Base-by-base conservation (phyloP, 495 filamentous ascomycete species). In the Neurospora terricola region DNA sequence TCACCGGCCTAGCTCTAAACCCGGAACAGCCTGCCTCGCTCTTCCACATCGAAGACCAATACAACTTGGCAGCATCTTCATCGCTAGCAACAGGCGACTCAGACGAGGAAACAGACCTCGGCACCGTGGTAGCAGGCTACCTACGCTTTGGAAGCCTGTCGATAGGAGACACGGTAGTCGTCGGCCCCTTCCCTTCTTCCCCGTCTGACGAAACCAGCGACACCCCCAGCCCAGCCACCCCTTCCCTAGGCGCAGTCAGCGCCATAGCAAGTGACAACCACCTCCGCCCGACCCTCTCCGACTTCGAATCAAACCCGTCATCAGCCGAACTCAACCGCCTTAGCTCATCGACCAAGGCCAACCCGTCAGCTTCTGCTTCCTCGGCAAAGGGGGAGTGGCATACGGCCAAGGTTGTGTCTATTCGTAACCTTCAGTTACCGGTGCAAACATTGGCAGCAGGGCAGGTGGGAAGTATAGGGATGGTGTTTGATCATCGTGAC, bases 381-480 rank as follows among this genome's bases (percentile, higher is more conserved):
- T 80, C 82, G 11, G 81, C 84, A n/a, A 84, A 83, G 59, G 84
- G 84, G 0, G 90, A 91, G 79, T 97, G 93, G 93, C 89, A 91
- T 62, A 85, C 83, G 21, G 91, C 93, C n/a, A 88, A 85, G 27
- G 90, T 98, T 69, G 87, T 93, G 69, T 97, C 94, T 73, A 90
- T 98, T 38, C 91, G 96, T 23, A 94, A 97, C 75, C 86, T 99
- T 9, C 88, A 96, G 21, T 84, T 97, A 6, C 93, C 96, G 0
- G 93, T 97, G 4, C 91, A 89, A 68, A 90, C 85, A 0, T 85
- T 99, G 1, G 83, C 88, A 18, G 86, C 89, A 16, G 96, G 93
- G 70, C 94, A 98, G 84, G 95, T 96, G 3, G 96, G 96, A 3
- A 97, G 94, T 3, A 88, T 99, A 36, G 95, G 94, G 3, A 83